A percentile compares a stretch with the other conserved stretches of the same genome.
phyloP scores from a whole-genome alignment of 345 rosid species.

The Citrus maxima region DNA sequence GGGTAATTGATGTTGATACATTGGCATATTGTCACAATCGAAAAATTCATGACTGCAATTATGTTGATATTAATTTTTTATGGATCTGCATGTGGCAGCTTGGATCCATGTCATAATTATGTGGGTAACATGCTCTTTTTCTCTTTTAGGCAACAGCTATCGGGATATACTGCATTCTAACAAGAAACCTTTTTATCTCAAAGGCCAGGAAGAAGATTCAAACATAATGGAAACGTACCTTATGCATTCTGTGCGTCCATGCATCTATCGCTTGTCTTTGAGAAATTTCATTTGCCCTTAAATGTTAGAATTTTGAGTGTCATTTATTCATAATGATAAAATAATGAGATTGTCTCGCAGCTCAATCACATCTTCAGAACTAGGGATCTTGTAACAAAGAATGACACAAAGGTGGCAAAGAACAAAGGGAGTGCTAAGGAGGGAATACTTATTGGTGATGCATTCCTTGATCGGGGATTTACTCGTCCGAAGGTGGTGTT shows the following conservation, averaged over 20 bases:
- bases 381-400: conserved; percentile 71
- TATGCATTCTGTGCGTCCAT: conserved; percentile 77
- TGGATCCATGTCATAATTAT: conserved; percentile 17
- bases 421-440: conserved; percentile 41
- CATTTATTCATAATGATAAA: conserved; percentile 12
- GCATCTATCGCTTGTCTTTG: conserved; percentile 11
- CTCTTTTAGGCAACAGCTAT: conserved; percentile 64
- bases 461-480: conserved; percentile 83
- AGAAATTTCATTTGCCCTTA: conserved; percentile 6
- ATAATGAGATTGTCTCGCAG: conserved; percentile 47
- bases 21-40: not conserved
- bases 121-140: conserved; percentile 12
- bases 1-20: not conserved
- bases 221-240: conserved; percentile 72
- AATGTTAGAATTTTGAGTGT: conserved; percentile 4
- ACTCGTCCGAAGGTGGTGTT: conserved; percentile 89
- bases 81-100: not conserved
- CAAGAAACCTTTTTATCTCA: conserved; percentile 81
- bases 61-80: not conserved
- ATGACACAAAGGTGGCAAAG: conserved; percentile 69
- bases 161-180: conserved; percentile 77
- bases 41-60: not conserved
- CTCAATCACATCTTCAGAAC: conserved; percentile 80
- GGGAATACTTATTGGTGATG: conserved; percentile 49
- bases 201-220: conserved; percentile 78